A percentile compares a stretch with the other conserved stretches of the same genome.
Evolutionary conservation across 345 rosid species (phyloP).

Genomic region (Eucalyptus marginata): DNA sequence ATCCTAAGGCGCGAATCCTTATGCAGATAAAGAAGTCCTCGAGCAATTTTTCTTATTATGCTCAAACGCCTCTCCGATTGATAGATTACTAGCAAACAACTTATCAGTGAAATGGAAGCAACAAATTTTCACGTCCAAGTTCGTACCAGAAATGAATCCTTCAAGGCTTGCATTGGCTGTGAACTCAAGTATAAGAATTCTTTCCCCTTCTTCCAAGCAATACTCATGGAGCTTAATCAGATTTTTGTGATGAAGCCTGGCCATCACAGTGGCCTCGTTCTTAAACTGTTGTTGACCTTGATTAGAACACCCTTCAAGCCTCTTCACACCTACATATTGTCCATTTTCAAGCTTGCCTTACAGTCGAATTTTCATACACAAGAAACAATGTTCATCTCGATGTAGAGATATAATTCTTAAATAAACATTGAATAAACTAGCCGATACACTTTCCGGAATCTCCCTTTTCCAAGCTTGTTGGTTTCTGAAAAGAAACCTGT

Average conservation of each 20-base stretch:
- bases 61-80: not conserved
- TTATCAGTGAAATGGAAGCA: not conserved
- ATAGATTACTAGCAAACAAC: not conserved
- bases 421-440: not conserved
- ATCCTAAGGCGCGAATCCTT: not conserved
- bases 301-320: conserved; percentile 26
- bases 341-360: conserved; percentile 29
- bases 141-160: conserved; percentile 32
- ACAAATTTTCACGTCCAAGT: conserved; percentile 25
- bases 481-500: not conserved
- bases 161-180: not conserved
- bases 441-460: not conserved
- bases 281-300: conserved; percentile 44
- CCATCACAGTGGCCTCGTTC: conserved; percentile 31
- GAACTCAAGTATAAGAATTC: not conserved
- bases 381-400: not conserved
- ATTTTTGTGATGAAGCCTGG: conserved; percentile 42
- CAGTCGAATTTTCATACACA: not conserved
- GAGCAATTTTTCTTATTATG: not conserved
- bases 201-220: not conserved
- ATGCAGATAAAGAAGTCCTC: not conserved
- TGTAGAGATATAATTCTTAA: not conserved
- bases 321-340: conserved; percentile 31
- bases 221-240: conserved; percentile 19
- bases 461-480: not conserved